phyloP scores from a whole-genome alignment of 331 rosid species.

The Erythrophleum ivorense region DNA sequence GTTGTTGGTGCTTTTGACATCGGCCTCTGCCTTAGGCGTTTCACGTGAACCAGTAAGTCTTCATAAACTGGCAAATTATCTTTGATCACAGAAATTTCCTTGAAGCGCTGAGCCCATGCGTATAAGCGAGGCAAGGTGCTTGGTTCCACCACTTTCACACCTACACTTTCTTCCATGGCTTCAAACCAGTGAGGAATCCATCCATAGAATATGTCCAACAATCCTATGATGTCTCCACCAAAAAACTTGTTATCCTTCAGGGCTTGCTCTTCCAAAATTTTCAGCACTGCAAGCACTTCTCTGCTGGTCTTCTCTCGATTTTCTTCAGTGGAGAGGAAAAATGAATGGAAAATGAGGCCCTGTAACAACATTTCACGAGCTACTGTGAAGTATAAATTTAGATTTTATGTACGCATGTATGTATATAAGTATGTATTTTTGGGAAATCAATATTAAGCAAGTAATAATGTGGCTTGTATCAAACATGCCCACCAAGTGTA shows the following conservation, averaged over 20 bases:
- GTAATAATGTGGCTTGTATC: not conserved
- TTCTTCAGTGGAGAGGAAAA: constrained; percentile 37
- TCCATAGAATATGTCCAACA: constrained; percentile 60
- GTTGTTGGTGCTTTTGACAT: not conserved
- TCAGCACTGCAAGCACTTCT: constrained; percentile 27
- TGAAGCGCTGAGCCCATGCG: constrained; percentile 57
- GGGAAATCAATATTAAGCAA: no score
- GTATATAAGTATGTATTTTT: no score
- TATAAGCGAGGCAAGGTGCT: constrained; percentile 50
- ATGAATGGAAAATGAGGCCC: constrained; percentile 29
- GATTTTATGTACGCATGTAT: no score
- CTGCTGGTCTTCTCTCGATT: constrained; percentile 43
- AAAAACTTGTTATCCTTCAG: constrained; percentile 46
- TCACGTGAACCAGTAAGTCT: constrained; percentile 36
- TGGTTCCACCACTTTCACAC: constrained; percentile 50
- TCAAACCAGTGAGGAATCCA: constrained; percentile 52
- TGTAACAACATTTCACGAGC: not conserved
- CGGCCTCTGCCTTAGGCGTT: constrained; percentile 2
- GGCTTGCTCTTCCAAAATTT: constrained; percentile 42
- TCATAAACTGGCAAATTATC: constrained; percentile 54
- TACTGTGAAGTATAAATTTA: not conserved
- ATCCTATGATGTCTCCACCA: constrained; percentile 48
- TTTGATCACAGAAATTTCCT: constrained; percentile 51
- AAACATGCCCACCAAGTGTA: not conserved
- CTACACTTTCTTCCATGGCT: constrained; percentile 51